Base-by-base conservation (phyloP, 805 yeast species). In the Candida silvicultrix region DNA sequence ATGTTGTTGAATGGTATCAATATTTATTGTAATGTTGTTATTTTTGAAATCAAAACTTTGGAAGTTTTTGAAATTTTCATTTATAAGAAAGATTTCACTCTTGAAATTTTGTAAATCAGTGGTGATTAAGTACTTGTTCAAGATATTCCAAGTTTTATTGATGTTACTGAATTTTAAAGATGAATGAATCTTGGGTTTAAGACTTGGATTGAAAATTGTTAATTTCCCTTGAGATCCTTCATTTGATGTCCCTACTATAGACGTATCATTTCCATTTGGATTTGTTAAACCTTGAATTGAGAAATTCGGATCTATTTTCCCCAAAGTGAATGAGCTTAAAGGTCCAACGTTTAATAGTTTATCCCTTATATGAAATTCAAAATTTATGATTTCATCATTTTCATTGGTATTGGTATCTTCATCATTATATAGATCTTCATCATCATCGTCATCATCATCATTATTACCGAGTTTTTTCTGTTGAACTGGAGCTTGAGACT, bases 131-230 rank as follows among this genome's bases (percentile, higher is more conserved):
- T 75, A 86, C 49, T 73, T 74, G 56, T 80, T 80, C 42, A 69
- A 65, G 25, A 87, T 63, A 38, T 85, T 84, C 95, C 95, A 89
- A 56, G 86, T 73, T 54, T 82, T 78, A 52, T 82, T 78, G 31
- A 85, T 82, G 58, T 80, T 84, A 19, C 83, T 83, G 56, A 85
- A 85, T 49, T 78, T 81, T 44, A 87, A 70, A 3, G 89, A 81
- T 2, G 87, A 78, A 43, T 78, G 75, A 9, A 89, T 76, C 0
- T 60, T 62, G 1, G 96, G 95, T 48, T 81, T 80, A 14, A 89
- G 72, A 3, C 84, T 72, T 6, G 89, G 87, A 22, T 81, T 75
- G 48, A 87, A 73, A 4, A 83, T 71, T 31, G 83, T 78, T 28
- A 90, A 49, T 19, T 75, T 71, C 12, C 85, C 77, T 7, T 75